These are phyloP conservation scores for Laetiporus sulphureus DNA, from an alignment of 1,284 basidiomycete genomes.

Conservation along the genomic window DNA sequence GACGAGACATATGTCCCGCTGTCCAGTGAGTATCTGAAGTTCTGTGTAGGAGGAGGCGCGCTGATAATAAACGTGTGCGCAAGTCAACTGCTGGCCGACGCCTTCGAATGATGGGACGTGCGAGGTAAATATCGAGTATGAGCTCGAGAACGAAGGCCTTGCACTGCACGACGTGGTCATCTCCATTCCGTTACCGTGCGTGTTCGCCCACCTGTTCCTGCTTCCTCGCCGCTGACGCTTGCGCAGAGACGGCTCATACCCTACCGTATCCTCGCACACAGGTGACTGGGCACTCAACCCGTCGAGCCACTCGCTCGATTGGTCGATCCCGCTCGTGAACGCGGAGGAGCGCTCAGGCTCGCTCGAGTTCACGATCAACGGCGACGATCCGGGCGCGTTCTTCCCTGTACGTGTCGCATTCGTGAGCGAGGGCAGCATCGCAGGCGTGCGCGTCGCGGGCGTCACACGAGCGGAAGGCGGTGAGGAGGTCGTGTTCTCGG, in stretches of 20 bases:
- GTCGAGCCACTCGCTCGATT: conserved; percentile 74
- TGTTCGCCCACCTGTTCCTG: conserved; percentile 14
- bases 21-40: conserved; percentile 55
- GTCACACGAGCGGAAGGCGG: conserved; percentile 55
- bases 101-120: conserved; percentile 85
- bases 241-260: conserved; percentile 72
- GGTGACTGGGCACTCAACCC: conserved; percentile 82
- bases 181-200: conserved; percentile 87
- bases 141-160: conserved; percentile 82
- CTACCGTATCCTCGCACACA: conserved; percentile 74
- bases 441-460: conserved; percentile 57
- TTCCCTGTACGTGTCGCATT: conserved; percentile 92
- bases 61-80: conserved; percentile 5
- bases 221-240: conserved; percentile 3
- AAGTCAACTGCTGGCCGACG: conserved; percentile 96
- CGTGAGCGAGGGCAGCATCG: conserved; percentile 71
- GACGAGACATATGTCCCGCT: conserved; percentile 91
- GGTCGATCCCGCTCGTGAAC: conserved; percentile 68
- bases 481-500: conserved; percentile 63
- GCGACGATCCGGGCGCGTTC: conserved; percentile 80
- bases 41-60: conserved; percentile 5
- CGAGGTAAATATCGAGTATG: conserved; percentile 96
- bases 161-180: conserved; percentile 83
- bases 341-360: conserved; percentile 63
- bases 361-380: conserved; percentile 83